These are phyloP conservation scores for Margaritispora aquatica DNA, from an alignment of 495 filamentous ascomycete genomes.

Conservation along the genomic window DNA sequence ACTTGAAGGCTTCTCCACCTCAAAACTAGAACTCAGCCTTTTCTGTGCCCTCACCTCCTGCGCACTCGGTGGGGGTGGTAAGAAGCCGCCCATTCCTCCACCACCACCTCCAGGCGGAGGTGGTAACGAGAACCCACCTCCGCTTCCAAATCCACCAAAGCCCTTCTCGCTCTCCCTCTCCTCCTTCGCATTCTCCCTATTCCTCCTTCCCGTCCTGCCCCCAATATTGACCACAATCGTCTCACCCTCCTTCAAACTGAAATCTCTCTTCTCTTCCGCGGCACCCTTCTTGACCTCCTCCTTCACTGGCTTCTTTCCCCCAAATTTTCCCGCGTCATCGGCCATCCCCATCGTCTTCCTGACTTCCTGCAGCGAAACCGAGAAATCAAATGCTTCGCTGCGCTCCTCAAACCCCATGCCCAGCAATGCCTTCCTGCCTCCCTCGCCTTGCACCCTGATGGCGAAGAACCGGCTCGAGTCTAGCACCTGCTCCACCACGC, in stretches of 20 bases:
- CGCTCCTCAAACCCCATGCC: conserved; percentile 86
- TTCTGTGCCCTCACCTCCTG: conserved; percentile 45
- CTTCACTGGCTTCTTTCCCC: conserved; percentile 22
- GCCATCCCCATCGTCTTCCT: conserved; percentile 47
- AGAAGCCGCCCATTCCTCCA: conserved; percentile 24
- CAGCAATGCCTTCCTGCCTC: conserved; percentile 61
- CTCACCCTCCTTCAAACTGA: conserved; percentile 76
- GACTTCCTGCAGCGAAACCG: conserved; percentile 69
- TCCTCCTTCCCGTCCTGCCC: conserved; percentile 38
- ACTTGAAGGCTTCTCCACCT: conserved; percentile 12
- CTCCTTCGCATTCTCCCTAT: conserved; percentile 8
- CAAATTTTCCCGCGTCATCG: conserved; percentile 16
- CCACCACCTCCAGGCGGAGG: conserved; percentile 30
- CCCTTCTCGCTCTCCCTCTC: background rate
- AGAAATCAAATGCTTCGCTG: conserved; percentile 75
- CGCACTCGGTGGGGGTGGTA: conserved; percentile 62
- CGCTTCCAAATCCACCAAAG: background rate
- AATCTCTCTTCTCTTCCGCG: conserved; percentile 54
- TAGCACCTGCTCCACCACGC: conserved; percentile 61
- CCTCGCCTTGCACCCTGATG: conserved; percentile 63
- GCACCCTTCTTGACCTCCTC: conserved; percentile 25
- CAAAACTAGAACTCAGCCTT: conserved; percentile 32
- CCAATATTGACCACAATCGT: conserved; percentile 76
- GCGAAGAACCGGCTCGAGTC: conserved; percentile 79
- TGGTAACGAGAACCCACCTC: conserved; percentile 43